phyloP scores from a whole-genome alignment of 805 yeast species.

The Debaryomyces hansenii region DNA sequence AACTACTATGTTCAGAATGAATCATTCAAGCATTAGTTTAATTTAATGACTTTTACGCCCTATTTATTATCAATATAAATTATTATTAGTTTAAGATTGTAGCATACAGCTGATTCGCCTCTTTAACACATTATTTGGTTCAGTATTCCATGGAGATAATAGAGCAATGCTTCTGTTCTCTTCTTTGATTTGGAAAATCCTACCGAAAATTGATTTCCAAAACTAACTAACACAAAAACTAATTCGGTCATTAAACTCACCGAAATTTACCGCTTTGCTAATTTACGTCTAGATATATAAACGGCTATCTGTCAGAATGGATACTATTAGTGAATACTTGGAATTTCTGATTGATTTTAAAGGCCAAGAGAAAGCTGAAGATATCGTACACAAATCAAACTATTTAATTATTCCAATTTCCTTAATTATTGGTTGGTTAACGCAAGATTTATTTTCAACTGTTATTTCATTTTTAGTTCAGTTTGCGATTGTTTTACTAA shows the following conservation, averaged over 20 bases:
- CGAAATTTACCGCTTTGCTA: not conserved
- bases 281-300: not conserved
- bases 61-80: not conserved
- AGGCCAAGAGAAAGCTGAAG: conserved; percentile 50
- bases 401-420: conserved; percentile 36
- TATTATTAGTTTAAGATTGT: no score
- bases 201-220: no score
- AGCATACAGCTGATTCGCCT: no score
- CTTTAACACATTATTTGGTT: no score
- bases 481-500: conserved; percentile 27
- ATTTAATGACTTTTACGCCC: conserved; percentile 4
- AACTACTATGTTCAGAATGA: conserved; percentile 25
- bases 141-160: no score
- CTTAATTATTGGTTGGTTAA: conserved; percentile 47
- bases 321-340: conserved; percentile 2
- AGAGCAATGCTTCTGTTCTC: no score
- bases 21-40: conserved; percentile 1
- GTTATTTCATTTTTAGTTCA: conserved; percentile 38
- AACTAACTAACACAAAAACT: not conserved
- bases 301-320: not conserved
- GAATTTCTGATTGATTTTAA: conserved; percentile 50
- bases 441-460: conserved; percentile 44
- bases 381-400: conserved; percentile 22
- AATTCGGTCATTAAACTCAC: not conserved
- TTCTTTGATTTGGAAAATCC: no score